phyloP scores from a whole-genome alignment of 75 land plant genomes.

The Sequoia sempervirens region DNA sequence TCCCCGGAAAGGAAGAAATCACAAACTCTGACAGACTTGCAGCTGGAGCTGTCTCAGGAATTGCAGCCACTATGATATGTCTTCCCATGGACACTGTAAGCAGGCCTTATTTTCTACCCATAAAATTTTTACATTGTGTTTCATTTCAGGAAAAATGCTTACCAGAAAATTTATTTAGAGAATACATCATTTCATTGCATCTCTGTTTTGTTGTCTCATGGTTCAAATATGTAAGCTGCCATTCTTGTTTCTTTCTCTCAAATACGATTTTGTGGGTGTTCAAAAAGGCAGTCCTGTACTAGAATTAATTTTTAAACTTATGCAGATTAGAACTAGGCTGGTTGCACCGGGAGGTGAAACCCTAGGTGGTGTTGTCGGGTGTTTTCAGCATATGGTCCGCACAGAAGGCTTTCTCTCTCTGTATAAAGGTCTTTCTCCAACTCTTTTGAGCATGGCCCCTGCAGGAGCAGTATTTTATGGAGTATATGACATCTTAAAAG shows the following conservation, averaged over 20 bases:
- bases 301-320: conserved; percentile 2
- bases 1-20: conserved; percentile 16
- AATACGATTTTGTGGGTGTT: background rate
- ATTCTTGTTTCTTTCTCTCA: background rate
- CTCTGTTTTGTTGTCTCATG: background rate
- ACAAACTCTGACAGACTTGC: conserved; percentile 36
- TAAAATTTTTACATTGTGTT: background rate
- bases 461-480: conserved; percentile 55
- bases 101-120: background rate
- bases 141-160: background rate
- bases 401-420: conserved; percentile 37
- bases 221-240: background rate
- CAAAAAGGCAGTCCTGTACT: background rate
- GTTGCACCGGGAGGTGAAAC: conserved; percentile 52
- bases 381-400: conserved; percentile 31
- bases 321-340: conserved; percentile 51
- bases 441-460: conserved; percentile 47
- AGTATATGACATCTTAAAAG: conserved; percentile 54
- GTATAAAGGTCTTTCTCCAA: conserved; percentile 41
- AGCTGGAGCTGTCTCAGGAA: conserved; percentile 50
- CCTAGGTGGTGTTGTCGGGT: conserved; percentile 45
- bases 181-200: background rate
- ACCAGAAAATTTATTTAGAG: background rate
- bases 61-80: conserved; percentile 41
- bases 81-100: conserved; percentile 55